phyloP scores from a whole-genome alignment of 2,329 filamentous ascomycete genomes.

The Alternaria ventricosa region DNA sequence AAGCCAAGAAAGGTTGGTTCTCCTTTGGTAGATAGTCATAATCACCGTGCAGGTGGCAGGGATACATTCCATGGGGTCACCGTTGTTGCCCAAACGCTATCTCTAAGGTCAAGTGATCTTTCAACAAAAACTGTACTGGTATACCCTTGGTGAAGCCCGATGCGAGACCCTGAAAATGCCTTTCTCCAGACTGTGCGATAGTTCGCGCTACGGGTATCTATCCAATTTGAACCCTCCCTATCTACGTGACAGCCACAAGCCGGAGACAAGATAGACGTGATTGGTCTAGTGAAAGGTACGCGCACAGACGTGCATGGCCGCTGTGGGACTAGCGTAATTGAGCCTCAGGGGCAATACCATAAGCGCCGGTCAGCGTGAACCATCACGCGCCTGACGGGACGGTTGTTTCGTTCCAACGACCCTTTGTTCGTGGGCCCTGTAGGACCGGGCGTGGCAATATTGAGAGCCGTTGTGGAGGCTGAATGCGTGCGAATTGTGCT shows the following conservation, averaged over 20 bases:
- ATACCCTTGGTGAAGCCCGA: not conserved
- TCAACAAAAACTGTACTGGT: not conserved
- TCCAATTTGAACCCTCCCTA: conserved; percentile 15
- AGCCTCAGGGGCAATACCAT: conserved; percentile 32
- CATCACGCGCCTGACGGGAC: conserved; percentile 32
- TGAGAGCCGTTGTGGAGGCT: conserved; percentile 20
- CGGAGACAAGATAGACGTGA: conserved; percentile 18
- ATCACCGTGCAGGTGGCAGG: not conserved
- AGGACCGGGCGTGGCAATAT: conserved; percentile 14
- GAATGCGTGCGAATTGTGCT: conserved; percentile 10
- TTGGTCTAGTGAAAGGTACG: conserved; percentile 21
- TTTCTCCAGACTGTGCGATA: conserved; percentile 9
- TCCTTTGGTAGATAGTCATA: conserved; percentile 54
- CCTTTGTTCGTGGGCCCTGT: conserved; percentile 29
- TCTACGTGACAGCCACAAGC: conserved; percentile 21
- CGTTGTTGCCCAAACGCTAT: conserved; percentile 8
- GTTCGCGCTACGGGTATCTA: conserved; percentile 17
- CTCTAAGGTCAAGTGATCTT: not conserved
- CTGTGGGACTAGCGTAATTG: conserved; percentile 34
- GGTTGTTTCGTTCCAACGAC: conserved; percentile 31
- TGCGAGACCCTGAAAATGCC: conserved; percentile 6
- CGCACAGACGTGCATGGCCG: conserved; percentile 18
- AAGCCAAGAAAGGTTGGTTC: conserved; percentile 60
- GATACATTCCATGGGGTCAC: conserved; percentile 5
- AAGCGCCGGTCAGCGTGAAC: conserved; percentile 31